Percentiles rank a stretch among this genome's conserved stretches.
Conservation (phyloP, 176 grass and related monocot species). For the Triticum urartu region DNA sequence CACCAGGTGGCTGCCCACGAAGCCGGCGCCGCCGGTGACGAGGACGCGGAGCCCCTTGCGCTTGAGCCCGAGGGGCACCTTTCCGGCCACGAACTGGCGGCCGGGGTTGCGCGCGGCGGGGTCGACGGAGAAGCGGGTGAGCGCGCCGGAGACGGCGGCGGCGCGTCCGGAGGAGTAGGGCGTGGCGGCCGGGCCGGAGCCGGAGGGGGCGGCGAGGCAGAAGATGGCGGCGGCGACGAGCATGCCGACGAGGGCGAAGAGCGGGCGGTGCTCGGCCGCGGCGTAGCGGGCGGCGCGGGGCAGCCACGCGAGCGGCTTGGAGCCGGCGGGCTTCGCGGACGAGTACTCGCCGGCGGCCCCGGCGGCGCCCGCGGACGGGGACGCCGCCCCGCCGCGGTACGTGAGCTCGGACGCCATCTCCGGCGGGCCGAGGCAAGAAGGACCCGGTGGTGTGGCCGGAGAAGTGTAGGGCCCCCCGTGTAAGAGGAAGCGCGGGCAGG, state of each 20-base stretch:
- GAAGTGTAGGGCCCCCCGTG: neutral
- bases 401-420: constrained; percentile 88
- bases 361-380: constrained; percentile 5
- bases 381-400: constrained; percentile 54
- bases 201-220: constrained; percentile 32
- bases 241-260: constrained; percentile 77
- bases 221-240: constrained; percentile 59
- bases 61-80: constrained; percentile 88
- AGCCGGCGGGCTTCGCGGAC: constrained; percentile 48
- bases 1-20: constrained; percentile 91
- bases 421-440: too few species aligned
- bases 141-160: constrained; percentile 3
- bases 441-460: neutral
- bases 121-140: constrained; percentile 39
- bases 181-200: neutral
- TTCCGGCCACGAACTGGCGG: constrained; percentile 59
- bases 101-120: constrained; percentile 4
- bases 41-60: constrained; percentile 72
- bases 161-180: neutral
- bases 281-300: constrained; percentile 57
- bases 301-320: constrained; percentile 64
- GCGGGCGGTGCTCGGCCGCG: constrained; percentile 60
- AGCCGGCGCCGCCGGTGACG: constrained; percentile 87
- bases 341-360: constrained; percentile 1
- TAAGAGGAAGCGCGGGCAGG: neutral